Evolutionary conservation across 2,329 filamentous ascomycete genomes (phyloP).

Genomic region (Exophiala xenobiotica): DNA sequence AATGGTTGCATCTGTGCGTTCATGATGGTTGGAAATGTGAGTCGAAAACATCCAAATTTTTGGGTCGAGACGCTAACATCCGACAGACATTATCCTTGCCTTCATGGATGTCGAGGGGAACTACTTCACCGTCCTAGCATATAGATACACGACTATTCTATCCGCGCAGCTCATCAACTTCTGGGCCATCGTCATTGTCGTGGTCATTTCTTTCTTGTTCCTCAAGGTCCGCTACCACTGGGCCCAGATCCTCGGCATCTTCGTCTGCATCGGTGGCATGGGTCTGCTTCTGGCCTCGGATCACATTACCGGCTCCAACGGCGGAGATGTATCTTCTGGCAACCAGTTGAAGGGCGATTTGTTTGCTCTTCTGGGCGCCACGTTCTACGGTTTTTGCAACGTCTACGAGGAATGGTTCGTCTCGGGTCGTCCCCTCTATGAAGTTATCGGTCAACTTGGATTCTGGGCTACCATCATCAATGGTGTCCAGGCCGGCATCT

Average conservation of each 20-base stretch:
- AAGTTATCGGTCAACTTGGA: slow-evolving; percentile 87
- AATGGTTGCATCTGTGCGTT: slow-evolving; percentile 63
- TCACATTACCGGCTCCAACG: slow-evolving; percentile 73
- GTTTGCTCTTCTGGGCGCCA: slow-evolving; percentile 84
- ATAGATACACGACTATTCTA: slow-evolving; percentile 86
- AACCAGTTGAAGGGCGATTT: slow-evolving; percentile 86
- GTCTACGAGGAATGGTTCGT: slow-evolving; percentile 95
- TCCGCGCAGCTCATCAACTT: slow-evolving; percentile 97
- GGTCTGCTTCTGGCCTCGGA: slow-evolving; percentile 84
- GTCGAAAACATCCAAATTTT: slow-evolving; percentile 8
- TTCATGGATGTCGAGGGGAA: slow-evolving; percentile 96
- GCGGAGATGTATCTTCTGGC: slow-evolving; percentile 54
- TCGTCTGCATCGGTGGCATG: slow-evolving; percentile 88
- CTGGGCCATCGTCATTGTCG: slow-evolving; percentile 94
- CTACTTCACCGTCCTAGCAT: slow-evolving; percentile 95
- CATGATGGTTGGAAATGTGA: slow-evolving; percentile 81
- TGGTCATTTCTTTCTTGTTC: slow-evolving; percentile 76
- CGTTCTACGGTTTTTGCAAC: slow-evolving; percentile 87
- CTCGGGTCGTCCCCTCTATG: slow-evolving; percentile 79
- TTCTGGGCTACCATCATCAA: slow-evolving; percentile 89
- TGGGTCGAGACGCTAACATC: neutral
- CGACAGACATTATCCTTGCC: slow-evolving; percentile 71
- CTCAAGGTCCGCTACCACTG: slow-evolving; percentile 86
- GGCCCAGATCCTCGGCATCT: slow-evolving; percentile 80
- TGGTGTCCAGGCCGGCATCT: slow-evolving; percentile 85